phyloP scores from a whole-genome alignment of 495 filamentous ascomycete genomes.

The Ramalina peruviana region DNA sequence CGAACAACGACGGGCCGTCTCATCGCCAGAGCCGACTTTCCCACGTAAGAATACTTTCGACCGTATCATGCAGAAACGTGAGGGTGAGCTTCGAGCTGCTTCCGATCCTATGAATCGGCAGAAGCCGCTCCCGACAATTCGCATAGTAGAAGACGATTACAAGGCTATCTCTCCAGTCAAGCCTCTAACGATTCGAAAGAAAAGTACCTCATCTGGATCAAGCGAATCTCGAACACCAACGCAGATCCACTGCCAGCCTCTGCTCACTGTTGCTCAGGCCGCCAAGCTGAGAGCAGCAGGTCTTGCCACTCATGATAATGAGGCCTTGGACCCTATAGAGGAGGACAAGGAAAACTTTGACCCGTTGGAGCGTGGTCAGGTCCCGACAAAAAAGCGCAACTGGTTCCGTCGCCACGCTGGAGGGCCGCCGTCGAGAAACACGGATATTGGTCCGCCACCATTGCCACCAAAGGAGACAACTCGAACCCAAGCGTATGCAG shows the following conservation, averaged over 20 bases:
- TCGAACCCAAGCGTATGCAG: background rate
- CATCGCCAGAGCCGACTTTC: constrained; percentile 38
- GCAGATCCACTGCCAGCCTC: background rate
- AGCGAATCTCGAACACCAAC: constrained; percentile 4
- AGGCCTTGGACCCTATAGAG: constrained; percentile 17
- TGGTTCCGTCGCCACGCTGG: constrained; percentile 46
- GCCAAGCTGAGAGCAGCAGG: constrained; percentile 5
- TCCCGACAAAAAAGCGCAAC: constrained; percentile 41
- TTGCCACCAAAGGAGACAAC: constrained; percentile 13
- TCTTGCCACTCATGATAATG: constrained; percentile 2
- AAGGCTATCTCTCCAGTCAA: constrained; percentile 18
- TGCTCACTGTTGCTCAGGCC: background rate
- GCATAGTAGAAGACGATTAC: constrained; percentile 27
- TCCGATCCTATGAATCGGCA: constrained; percentile 12
- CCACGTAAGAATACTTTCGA: constrained; percentile 16
- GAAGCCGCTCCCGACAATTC: constrained; percentile 24
- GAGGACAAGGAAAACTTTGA: constrained; percentile 12
- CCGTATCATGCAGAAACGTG: constrained; percentile 8
- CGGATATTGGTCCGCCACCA: constrained; percentile 13
- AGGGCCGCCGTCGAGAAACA: constrained; percentile 5
- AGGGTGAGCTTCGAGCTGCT: constrained; percentile 9
- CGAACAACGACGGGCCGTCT: constrained; percentile 30
- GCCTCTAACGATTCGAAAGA: constrained; percentile 44
- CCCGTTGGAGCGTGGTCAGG: constrained; percentile 2
- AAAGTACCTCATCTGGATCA: constrained; percentile 18